These are phyloP conservation scores for Diaporthe caulivora DNA, from an alignment of 2,329 filamentous ascomycete species.

Conservation along the genomic window DNA sequence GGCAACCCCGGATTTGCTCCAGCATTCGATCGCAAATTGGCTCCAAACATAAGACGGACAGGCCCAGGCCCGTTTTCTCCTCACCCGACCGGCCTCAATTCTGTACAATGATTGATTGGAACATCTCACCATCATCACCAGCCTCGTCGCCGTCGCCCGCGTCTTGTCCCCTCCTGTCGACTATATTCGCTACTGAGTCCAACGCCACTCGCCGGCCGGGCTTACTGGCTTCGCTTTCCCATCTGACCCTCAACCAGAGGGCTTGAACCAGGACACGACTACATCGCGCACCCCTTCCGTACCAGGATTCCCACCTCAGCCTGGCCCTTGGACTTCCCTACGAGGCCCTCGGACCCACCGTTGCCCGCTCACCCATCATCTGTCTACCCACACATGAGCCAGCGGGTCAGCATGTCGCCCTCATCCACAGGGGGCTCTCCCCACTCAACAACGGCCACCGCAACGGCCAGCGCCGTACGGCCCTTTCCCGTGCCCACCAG, in stretches of 20 bases:
- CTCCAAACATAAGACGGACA: conserved; percentile 38
- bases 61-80: conserved; percentile 31
- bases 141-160: not conserved
- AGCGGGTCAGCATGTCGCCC: conserved; percentile 57
- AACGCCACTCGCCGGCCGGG: conserved; percentile 23
- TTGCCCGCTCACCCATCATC: conserved; percentile 41
- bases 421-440: conserved; percentile 68
- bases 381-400: conserved; percentile 43
- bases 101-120: not conserved
- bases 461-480: conserved; percentile 51
- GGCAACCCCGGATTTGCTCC: conserved; percentile 39
- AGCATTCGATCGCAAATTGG: conserved; percentile 31
- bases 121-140: conserved; percentile 9
- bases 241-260: not conserved
- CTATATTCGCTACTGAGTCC: not conserved
- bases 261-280: not conserved
- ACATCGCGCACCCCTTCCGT: not conserved
- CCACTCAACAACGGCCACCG: conserved; percentile 54
- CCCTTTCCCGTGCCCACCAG: conserved; percentile 60
- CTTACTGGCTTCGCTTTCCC: conserved; percentile 8
- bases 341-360: conserved; percentile 36
- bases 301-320: not conserved
- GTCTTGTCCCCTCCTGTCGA: not conserved
- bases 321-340: not conserved
- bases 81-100: conserved; percentile 22